A percentile compares a stretch with the other conserved stretches of the same genome.
Evolutionary conservation across 2,329 filamentous ascomycete species (phyloP).

Genomic region (Alternaria infectoria): DNA sequence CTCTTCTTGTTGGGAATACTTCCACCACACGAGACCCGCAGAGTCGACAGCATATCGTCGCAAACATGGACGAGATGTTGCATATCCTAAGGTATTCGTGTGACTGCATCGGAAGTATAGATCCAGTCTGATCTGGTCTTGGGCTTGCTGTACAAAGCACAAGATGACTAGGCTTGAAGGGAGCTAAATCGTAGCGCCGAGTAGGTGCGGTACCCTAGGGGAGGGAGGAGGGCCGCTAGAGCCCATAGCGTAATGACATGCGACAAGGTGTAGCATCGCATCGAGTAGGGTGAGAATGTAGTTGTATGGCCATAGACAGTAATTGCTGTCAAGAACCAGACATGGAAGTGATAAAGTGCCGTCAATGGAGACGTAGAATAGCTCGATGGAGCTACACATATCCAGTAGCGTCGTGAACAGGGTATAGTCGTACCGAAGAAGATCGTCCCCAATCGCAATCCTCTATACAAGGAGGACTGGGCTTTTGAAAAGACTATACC

Average conservation of each 20-base stretch:
- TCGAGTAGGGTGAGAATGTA: constrained; percentile 5
- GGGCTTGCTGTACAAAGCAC: constrained; percentile 10
- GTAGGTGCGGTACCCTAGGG: constrained; percentile 21
- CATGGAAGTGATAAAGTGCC: neutral
- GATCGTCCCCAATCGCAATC: constrained; percentile 17
- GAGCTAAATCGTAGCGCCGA: constrained; percentile 35
- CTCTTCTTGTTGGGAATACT: constrained; percentile 27
- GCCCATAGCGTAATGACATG: constrained; percentile 7
- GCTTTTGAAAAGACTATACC: constrained; percentile 28
- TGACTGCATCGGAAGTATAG: neutral
- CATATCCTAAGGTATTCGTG: neutral
- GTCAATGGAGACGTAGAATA: constrained; percentile 2
- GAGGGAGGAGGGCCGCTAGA: constrained; percentile 32
- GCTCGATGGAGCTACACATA: constrained; percentile 11
- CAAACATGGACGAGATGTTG: neutral
- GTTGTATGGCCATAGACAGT: neutral
- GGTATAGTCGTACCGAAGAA: constrained; percentile 14
- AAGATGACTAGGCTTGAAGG: constrained; percentile 42
- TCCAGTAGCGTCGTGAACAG: constrained; percentile 17
- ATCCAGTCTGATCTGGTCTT: constrained; percentile 41
- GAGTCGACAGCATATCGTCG: neutral
- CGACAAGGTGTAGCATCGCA: constrained; percentile 2
- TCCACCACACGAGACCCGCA: neutral
- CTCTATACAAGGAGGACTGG: constrained; percentile 25
- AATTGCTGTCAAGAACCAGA: constrained; percentile 1